phyloP scores from a whole-genome alignment of 352 stramenopile species.

The Phytophthora brassicae region DNA sequence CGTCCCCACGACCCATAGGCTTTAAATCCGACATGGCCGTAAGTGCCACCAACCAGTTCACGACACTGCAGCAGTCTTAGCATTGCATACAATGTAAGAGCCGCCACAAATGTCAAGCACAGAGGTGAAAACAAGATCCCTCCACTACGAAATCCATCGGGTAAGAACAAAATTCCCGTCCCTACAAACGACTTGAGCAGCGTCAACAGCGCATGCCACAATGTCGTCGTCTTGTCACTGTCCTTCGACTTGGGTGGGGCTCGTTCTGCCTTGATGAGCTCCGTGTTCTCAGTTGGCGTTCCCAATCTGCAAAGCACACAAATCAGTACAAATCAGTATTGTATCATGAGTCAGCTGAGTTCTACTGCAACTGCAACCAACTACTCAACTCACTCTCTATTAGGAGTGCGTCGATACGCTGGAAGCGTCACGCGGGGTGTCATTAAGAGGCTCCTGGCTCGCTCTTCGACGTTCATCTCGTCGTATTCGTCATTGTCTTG shows the following conservation, averaged over 20 bases:
- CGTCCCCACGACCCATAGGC: conserved; percentile 70
- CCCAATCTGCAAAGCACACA: conserved; percentile 25
- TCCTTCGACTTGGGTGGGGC: conserved; percentile 32
- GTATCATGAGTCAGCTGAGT: conserved; percentile 3
- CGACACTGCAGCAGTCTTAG: conserved; percentile 74
- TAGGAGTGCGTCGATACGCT: conserved; percentile 30
- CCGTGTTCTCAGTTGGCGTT: conserved; percentile 37
- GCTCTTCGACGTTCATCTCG: conserved; percentile 67
- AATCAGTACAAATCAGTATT: conserved; percentile 9
- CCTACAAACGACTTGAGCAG: conserved; percentile 84
- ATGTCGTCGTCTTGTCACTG: conserved; percentile 70
- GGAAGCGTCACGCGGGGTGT: conserved; percentile 53
- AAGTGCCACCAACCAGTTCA: conserved; percentile 68
- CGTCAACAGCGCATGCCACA: conserved; percentile 78
- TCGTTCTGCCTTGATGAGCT: conserved; percentile 21
- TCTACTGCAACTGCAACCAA: background rate
- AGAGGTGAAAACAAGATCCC: conserved; percentile 76
- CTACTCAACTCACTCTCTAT: conserved; percentile 23
- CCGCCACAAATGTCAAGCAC: conserved; percentile 61
- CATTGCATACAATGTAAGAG: conserved; percentile 76
- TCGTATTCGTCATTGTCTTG: conserved; percentile 85
- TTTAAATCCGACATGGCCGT: conserved; percentile 69
- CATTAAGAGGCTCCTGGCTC: conserved; percentile 63
- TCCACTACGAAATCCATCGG: conserved; percentile 71
- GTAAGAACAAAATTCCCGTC: conserved; percentile 79